Evolutionary conservation across 257 asterid genomes (phyloP), one percentile per base, ranked within the genome.

Genomic region (Gentiana macrophylla): DNA sequence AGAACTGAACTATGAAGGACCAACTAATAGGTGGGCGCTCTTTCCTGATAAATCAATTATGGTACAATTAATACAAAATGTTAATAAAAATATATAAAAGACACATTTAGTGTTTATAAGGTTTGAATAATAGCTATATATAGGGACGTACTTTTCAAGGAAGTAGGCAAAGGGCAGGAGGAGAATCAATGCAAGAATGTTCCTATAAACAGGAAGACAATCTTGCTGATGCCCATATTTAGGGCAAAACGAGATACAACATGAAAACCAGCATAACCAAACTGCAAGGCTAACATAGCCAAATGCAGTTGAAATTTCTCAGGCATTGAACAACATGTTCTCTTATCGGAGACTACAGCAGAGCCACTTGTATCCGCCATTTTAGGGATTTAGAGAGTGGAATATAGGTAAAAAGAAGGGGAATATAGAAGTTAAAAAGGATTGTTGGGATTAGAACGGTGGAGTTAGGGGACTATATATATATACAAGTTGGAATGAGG

Each of bases 171-270:
- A 89, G 56, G 99, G 99, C 67, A 86, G 50, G 67, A 93, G 97
- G 3, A 93, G 91, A 15, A 93, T 59, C 62, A 93, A 74, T 37
- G 99, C 99, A n/a, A 89, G 82, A 37, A 89, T 79, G 86, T 93
- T 93, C 52, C 99, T 70, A 56, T 93, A 93, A 60, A 93, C 94
- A 0, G 97, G 78, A 86, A 93, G 3, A 93, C 99, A 24, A 93
- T 80, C 76, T 93, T 93, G 92, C 99, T 93, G 6, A 93, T 93
- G 47, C 99, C 99, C 97, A 89, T 93, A 65, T 93, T 93, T 56
- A 93, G 99, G 55, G 99, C 99, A 32, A 82, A 79, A 37, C 97
- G 64, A 2, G 99, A 93, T 32, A 93, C 97, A 8, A 93, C 94
- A 60, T 93, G 99, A 11, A 93, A 93, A 15, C 99, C 99, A 2